Evolutionary conservation across 352 stramenopile species (phyloP).

Genomic region (Phytophthora capsici): DNA sequence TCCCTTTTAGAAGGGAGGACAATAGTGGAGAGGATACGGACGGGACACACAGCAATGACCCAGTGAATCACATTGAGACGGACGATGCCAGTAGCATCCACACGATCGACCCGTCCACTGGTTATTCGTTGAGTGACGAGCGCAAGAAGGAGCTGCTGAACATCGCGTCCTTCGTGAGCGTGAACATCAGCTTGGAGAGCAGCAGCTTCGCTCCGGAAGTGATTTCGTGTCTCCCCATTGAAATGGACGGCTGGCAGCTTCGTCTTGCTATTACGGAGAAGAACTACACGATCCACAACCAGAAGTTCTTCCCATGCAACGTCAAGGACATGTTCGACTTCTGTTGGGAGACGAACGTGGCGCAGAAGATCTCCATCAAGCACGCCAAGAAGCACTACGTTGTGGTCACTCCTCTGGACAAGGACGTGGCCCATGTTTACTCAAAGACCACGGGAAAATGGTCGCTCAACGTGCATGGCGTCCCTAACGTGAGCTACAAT

Average conservation of each 20-base stretch:
- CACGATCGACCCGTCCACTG: constrained; percentile 60
- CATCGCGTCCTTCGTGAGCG: constrained; percentile 76
- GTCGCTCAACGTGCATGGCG: constrained; percentile 82
- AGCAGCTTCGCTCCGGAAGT: constrained; percentile 84
- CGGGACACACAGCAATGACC: constrained; percentile 44
- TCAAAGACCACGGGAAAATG: constrained; percentile 88
- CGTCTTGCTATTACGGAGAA: constrained; percentile 87
- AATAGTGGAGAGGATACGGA: constrained; percentile 58
- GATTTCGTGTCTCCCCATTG: constrained; percentile 86
- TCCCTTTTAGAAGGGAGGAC: constrained; percentile 41
- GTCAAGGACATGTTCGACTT: constrained; percentile 84
- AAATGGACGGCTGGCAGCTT: constrained; percentile 89
- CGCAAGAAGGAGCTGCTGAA: constrained; percentile 71
- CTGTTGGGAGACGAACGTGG: constrained; percentile 87
- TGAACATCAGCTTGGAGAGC: constrained; percentile 86
- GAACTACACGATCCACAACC: constrained; percentile 90
- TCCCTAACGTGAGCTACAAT: constrained; percentile 89
- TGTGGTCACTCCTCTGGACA: constrained; percentile 74
- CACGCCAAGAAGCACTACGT: constrained; percentile 85
- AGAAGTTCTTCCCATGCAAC: constrained; percentile 87
- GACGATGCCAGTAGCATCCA: constrained; percentile 58
- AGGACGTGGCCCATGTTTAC: constrained; percentile 83
- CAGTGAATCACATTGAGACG: constrained; percentile 64
- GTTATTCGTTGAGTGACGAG: constrained; percentile 68
- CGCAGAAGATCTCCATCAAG: constrained; percentile 79